phyloP scores from a whole-genome alignment of 164 flowering plant species.

The Litsea cubeba region DNA sequence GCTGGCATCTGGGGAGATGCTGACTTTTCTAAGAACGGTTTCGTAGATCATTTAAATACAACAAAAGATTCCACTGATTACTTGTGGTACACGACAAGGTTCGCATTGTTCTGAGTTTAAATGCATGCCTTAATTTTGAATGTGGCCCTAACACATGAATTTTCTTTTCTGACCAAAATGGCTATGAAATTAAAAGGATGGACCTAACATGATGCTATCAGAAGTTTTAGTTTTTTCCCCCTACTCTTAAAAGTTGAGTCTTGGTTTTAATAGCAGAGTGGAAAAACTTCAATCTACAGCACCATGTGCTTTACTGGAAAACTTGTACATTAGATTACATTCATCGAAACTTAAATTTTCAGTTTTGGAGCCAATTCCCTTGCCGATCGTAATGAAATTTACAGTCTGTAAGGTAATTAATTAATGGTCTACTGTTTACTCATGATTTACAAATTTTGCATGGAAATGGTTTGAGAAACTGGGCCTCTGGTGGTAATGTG shows the following conservation, averaged over 20 bases:
- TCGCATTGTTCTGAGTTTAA: conserved; percentile 16
- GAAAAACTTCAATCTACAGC: neutral
- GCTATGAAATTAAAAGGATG: neutral
- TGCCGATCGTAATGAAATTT: neutral
- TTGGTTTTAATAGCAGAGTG: neutral
- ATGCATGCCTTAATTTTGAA: neutral
- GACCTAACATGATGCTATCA: neutral
- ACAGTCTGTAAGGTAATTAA: neutral
- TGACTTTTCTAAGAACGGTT: conserved; percentile 56
- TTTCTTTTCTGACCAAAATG: neutral
- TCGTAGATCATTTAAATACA: conserved; percentile 90
- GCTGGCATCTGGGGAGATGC: conserved; percentile 78
- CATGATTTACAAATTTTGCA: neutral
- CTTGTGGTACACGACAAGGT: conserved; percentile 96
- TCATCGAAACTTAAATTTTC: neutral
- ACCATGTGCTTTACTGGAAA: neutral
- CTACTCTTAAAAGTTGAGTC: neutral
- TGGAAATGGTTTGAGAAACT: neutral
- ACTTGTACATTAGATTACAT: neutral
- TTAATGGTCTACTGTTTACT: neutral
- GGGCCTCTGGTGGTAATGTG: neutral
- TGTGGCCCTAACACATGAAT: neutral
- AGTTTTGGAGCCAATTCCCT: neutral
- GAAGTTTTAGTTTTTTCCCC: neutral
- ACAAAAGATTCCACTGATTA: conserved; percentile 94